Evolutionary conservation across 1,139 yeast species (phyloP), one percentile per base, ranked within the genome.

Genomic region (Hansenula lynferdii): DNA sequence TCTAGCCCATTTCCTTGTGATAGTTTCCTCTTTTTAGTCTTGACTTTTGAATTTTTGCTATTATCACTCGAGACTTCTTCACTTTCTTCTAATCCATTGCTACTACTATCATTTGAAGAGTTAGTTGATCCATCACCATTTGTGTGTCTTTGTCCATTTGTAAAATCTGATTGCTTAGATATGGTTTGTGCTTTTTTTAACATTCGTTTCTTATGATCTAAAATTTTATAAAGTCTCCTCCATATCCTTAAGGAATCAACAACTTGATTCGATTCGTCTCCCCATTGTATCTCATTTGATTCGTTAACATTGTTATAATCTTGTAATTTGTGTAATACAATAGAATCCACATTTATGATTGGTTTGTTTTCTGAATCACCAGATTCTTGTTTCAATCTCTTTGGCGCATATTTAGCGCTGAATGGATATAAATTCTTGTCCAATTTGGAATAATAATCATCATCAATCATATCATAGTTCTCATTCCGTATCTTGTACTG

Each of bases 181-280:
- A 7, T 20, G 22, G 8, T 39, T 20, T 41, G 34, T 8, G 39
- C 38, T 24, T 50, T 43, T 36, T 51, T 51, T 28, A 50, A 41
- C 34, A 54, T 51, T 28, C 48, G 42, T 36, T 49, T 50, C 34
- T 46, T 42, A 19, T 36, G 38, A 18, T 53, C 56, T 27, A 53
- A 36, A 7, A 40, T 37, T 33, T 47, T 46, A 37, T 48, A 51
- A 8, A 45, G 26, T 24, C 34, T 39, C 24, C 49, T 37, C 51
- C 52, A 50, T 11, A 30, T 34, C 29, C 30, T 41, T 14, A 52
- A 37, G 4, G 42, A 20, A 14, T 39, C 40, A 5, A 37, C 44
- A 2, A 49, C 20, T n/a, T 35, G 38, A 15, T 31, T 11, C 5
- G 45, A 45, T 10, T 43, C 40, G 10, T 38, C 18, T 12, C 20